Evolutionary conservation across 1,284 basidiomycete species (phyloP), one percentile per base, ranked within the genome.

Genomic region (Papiliotrema terrestris): DNA sequence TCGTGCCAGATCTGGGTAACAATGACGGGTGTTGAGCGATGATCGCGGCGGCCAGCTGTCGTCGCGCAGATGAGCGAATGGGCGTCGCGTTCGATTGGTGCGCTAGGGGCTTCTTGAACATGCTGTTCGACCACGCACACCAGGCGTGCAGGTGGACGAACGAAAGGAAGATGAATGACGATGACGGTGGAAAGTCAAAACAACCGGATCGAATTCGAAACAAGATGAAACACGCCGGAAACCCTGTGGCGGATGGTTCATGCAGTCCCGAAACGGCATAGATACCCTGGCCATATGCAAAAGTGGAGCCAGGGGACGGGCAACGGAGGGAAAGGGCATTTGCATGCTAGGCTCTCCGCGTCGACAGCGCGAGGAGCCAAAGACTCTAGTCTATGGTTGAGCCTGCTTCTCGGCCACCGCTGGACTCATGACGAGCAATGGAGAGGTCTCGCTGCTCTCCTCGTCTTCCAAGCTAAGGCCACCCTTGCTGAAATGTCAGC

Each of bases 81-180:
- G 75, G 73, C 9, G 75, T 76, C 25, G 74, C 69, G 47, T 74
- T 74, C 5, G 69, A 69, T 54, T 76, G 69, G 57, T 74, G 69
- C 2, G 73, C 66, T 11, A 75, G 60, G 8, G 73, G 63, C 56
- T 76, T 77, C 57, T 76, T 76, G 69, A 76, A 77, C 75, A 77
- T 77, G 29, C n/a, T 22, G 44, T 5, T 22, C 19, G 26, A 23
- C 8, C 4, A 8, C 6, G 5, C 8, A 23, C 8, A 23, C 23
- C 22, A 23, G 3, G 44, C n/a, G 9, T 8, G 44, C n/a, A n/a
- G 15, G 17, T 8, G 22, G 23, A 23, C 23, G 6, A 45, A 45
- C 15, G 39, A n/a, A 45, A 25, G 23, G 19, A 9, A 9, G 15
- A 19, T 9, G 23, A 29, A 22, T 23, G 15, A 45, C 44, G n/a